phyloP scores from a whole-genome alignment of 176 grass and related monocot genomes.

The Metroxylon sagu region DNA sequence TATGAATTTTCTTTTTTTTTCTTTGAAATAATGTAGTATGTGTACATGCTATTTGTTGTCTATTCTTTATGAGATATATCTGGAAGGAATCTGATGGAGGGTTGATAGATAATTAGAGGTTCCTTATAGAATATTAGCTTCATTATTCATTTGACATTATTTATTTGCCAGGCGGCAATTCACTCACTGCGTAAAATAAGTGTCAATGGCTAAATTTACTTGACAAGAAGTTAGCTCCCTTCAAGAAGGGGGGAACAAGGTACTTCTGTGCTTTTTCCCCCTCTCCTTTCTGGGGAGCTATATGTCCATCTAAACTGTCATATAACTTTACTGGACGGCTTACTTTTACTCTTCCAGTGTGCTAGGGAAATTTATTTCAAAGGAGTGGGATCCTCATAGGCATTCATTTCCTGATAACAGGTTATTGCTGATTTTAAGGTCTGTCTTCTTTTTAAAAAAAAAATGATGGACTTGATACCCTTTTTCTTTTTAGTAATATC shows the following conservation, averaged over 20 bases:
- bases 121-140: too few species aligned
- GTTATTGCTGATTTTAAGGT: slow-evolving; percentile 27
- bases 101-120: too few species aligned
- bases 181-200: slow-evolving; percentile 83
- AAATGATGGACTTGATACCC: slow-evolving; percentile 15
- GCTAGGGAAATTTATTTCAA: slow-evolving; percentile 80
- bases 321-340: too few species aligned
- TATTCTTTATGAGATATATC: background rate
- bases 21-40: background rate
- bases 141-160: too few species aligned
- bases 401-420: slow-evolving; percentile 82
- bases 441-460: background rate
- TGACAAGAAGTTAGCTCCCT: slow-evolving; percentile 84
- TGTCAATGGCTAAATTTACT: slow-evolving; percentile 99
- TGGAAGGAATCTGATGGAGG: too few species aligned
- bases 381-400: slow-evolving; percentile 89
- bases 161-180: slow-evolving; percentile 61
- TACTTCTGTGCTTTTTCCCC: slow-evolving; percentile 14
- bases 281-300: background rate
- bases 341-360: slow-evolving; percentile 27
- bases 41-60: background rate
- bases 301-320: too few species aligned
- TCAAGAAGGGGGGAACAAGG: slow-evolving; percentile 95
- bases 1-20: slow-evolving; percentile 13
- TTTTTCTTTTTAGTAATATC: slow-evolving; percentile 59